Conservation (phyloP, 176 grass and related monocot species). For the Raddia distichophylla region DNA sequence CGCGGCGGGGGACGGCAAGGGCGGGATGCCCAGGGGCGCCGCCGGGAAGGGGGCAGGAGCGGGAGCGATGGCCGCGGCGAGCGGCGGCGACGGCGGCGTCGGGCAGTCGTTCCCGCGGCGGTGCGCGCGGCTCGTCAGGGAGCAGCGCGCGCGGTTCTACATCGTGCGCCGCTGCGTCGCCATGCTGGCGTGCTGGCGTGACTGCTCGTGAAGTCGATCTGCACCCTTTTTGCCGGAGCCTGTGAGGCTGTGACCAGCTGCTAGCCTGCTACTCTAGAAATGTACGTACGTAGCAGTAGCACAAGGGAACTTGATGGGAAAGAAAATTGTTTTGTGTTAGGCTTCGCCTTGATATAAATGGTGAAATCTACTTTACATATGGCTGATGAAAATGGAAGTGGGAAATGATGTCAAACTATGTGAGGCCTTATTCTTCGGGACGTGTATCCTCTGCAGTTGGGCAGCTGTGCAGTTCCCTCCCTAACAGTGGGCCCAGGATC, state of each 20-base stretch:
- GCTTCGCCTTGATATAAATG: background rate
- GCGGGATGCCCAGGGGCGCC: slow-evolving; percentile 7
- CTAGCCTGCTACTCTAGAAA: background rate
- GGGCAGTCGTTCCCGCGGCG: slow-evolving; percentile 44
- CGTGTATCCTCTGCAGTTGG: too few species aligned
- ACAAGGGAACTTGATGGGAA: background rate
- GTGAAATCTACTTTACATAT: background rate
- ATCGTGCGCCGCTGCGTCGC: slow-evolving; percentile 65
- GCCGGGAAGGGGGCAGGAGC: too few species aligned
- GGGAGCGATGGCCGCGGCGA: background rate
- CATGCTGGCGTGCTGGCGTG: slow-evolving; percentile 65
- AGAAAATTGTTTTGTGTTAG: too few species aligned
- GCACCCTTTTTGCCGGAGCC: background rate
- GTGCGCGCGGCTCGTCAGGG: slow-evolving; percentile 46
- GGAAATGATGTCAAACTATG: background rate
- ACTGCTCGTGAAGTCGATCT: slow-evolving; percentile 21
- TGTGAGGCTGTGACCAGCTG: background rate
- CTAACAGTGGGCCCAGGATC: too few species aligned
- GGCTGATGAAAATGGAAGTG: background rate
- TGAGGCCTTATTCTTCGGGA: background rate
- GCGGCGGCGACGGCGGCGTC: background rate
- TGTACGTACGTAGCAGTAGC: background rate
- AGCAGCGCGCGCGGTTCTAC: slow-evolving; percentile 59
- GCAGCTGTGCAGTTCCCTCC: too few species aligned
- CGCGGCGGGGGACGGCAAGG: background rate